phyloP scores from a whole-genome alignment of 2,329 filamentous ascomycete genomes.

The Dothiorella sarmentorum region DNA sequence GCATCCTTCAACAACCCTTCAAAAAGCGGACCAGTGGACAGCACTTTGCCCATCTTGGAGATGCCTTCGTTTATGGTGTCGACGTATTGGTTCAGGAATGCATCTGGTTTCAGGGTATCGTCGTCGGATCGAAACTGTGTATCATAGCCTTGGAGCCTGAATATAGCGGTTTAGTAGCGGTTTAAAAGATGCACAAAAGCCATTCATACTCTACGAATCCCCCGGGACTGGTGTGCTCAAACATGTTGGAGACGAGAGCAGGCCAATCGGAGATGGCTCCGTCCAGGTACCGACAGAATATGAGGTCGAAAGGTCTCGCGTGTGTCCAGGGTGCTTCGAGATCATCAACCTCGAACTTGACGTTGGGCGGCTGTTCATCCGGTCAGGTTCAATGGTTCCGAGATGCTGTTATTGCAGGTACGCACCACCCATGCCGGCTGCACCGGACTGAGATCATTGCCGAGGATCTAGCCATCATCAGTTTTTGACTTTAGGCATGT shows the following conservation, averaged over 20 bases:
- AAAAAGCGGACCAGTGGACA: slow-evolving; percentile 31
- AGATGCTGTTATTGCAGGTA: background rate
- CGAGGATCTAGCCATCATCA: slow-evolving; percentile 18
- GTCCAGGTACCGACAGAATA: slow-evolving; percentile 52
- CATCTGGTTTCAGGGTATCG: slow-evolving; percentile 26
- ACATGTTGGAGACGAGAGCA: slow-evolving; percentile 46
- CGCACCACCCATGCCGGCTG: slow-evolving; percentile 38
- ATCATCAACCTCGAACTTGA: slow-evolving; percentile 61
- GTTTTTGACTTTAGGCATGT: background rate
- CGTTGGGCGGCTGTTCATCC: slow-evolving; percentile 49
- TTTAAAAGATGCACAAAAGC: background rate
- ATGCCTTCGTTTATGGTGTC: background rate
- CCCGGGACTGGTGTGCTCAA: slow-evolving; percentile 33
- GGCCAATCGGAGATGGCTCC: slow-evolving; percentile 55
- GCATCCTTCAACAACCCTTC: slow-evolving; percentile 34
- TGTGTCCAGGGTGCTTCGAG: slow-evolving; percentile 57
- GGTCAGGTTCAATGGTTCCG: too few species aligned
- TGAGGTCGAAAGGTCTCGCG: slow-evolving; percentile 52
- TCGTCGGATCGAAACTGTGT: slow-evolving; percentile 39
- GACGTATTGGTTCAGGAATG: background rate
- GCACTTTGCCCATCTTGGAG: slow-evolving; percentile 20
- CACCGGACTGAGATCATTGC: slow-evolving; percentile 47
- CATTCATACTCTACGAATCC: slow-evolving; percentile 45
- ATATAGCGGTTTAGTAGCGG: background rate
- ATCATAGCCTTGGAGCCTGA: slow-evolving; percentile 42